phyloP scores from a whole-genome alignment of 164 flowering plant species.

The Nelumbo lutea region DNA sequence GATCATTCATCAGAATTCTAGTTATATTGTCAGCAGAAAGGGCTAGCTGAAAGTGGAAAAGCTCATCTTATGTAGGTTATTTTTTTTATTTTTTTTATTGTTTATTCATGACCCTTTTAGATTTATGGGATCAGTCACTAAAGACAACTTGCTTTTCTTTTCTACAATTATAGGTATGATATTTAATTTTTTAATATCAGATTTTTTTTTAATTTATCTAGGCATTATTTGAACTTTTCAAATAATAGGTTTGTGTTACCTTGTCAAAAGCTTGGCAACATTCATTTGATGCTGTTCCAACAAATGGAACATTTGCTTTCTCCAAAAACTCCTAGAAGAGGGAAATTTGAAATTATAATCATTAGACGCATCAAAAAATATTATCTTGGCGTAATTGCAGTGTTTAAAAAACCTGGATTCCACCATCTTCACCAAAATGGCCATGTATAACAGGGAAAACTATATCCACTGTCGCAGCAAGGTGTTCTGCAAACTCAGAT shows the following conservation, averaged over 20 bases:
- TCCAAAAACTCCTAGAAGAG: conserved; percentile 69
- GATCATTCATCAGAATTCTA: no score
- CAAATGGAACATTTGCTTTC: conserved; percentile 67
- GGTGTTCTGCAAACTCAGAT: conserved; percentile 71
- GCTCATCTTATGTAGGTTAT: no score
- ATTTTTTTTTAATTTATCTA: neutral
- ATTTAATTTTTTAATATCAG: no score
- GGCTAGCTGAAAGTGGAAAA: no score
- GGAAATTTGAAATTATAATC: neutral
- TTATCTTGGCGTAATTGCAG: neutral
- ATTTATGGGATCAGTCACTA: no score
- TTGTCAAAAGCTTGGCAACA: conserved; percentile 85
- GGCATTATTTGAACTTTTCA: neutral
- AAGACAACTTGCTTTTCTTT: no score
- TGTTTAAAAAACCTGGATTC: conserved; percentile 58
- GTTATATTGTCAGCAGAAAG: no score
- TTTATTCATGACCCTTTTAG: no score
- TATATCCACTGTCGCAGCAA: conserved; percentile 72
- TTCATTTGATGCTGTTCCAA: conserved; percentile 72
- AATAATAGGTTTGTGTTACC: conserved; percentile 30
- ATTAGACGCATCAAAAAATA: neutral
- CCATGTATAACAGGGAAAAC: conserved; percentile 94
- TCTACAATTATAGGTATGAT: no score
- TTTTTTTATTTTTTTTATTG: no score
- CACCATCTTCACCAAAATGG: conserved; percentile 93